These are phyloP conservation scores for Saxophila tyrrhenica DNA, from an alignment of 495 filamentous ascomycete species.

Conservation along the genomic window DNA sequence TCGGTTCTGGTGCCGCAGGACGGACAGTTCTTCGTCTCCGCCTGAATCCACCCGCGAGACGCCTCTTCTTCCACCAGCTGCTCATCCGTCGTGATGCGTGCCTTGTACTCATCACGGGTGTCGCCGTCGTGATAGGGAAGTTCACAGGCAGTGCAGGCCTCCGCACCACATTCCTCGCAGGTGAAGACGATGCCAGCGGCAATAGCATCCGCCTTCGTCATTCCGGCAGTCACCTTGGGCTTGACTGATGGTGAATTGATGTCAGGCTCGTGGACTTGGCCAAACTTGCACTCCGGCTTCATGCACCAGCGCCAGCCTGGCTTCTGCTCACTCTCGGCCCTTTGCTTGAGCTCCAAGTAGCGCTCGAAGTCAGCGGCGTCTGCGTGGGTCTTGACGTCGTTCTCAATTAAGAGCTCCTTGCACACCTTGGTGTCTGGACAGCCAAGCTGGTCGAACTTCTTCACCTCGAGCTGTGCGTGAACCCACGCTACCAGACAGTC, in stretches of 20 bases:
- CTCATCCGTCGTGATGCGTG: conserved; percentile 17
- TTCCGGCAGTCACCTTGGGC: neutral
- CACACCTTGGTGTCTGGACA: conserved; percentile 18
- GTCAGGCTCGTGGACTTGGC: conserved; percentile 5
- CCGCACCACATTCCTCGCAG: conserved; percentile 28
- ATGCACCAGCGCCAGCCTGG: conserved; percentile 10
- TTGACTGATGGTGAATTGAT: neutral
- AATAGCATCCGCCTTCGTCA: neutral
- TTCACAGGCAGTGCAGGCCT: conserved; percentile 29
- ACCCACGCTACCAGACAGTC: conserved; percentile 5
- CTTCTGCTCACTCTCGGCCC: conserved; percentile 4
- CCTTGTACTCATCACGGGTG: conserved; percentile 29
- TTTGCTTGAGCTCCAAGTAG: conserved; percentile 10
- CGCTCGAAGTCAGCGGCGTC: conserved; percentile 1
- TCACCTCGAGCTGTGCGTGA: conserved; percentile 4
- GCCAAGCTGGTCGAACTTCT: conserved; percentile 3
- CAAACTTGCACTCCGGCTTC: neutral
- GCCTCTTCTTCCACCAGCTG: conserved; percentile 22
- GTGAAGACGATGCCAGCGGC: conserved; percentile 17
- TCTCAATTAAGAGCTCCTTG: conserved; percentile 3
- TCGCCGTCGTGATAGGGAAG: conserved; percentile 29
- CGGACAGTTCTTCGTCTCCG: conserved; percentile 25
- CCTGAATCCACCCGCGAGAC: conserved; percentile 8
- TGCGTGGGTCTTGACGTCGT: conserved; percentile 5
- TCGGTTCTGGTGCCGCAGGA: conserved; percentile 20